Evolutionary conservation across 352 stramenopile species (phyloP).

Genomic region (Globisporangium emineosum): DNA sequence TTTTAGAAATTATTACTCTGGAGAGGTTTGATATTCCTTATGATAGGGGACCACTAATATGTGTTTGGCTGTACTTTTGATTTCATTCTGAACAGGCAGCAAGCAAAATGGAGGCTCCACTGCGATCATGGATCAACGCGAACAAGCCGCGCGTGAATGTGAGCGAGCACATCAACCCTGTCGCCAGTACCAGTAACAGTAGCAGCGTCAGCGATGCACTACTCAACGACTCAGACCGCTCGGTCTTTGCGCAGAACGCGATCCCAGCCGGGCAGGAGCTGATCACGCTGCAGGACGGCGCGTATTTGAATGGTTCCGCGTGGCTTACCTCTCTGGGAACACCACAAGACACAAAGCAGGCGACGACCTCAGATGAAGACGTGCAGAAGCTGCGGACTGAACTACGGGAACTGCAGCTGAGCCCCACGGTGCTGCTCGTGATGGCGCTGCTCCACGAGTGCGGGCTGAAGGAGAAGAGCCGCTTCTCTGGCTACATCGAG

Average conservation of each 20-base stretch:
- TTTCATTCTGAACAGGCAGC: no score
- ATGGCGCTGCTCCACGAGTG: constrained; percentile 48
- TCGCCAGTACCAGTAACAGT: constrained; percentile 17
- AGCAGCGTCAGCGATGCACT: neutral
- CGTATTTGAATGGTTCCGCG: constrained; percentile 43
- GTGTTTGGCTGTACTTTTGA: no score
- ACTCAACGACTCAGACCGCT: constrained; percentile 38
- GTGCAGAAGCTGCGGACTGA: constrained; percentile 24
- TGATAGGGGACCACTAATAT: no score
- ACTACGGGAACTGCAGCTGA: constrained; percentile 33
- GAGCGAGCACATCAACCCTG: constrained; percentile 35
- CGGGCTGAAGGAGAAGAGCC: constrained; percentile 29
- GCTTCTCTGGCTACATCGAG: constrained; percentile 55
- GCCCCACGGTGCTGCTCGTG: constrained; percentile 39
- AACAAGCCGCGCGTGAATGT: constrained; percentile 33
- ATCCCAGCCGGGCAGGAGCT: constrained; percentile 32
- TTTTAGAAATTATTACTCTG: no score
- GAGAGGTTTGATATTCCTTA: no score
- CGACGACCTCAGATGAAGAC: constrained; percentile 1
- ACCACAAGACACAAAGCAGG: neutral
- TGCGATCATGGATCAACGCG: constrained; percentile 39
- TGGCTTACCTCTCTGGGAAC: constrained; percentile 34
- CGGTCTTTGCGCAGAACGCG: constrained; percentile 41
- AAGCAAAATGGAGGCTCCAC: constrained; percentile 6
- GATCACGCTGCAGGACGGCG: constrained; percentile 33